phyloP scores from a whole-genome alignment of 2,329 filamentous ascomycete genomes.

The Aspergillus thermomutatus region DNA sequence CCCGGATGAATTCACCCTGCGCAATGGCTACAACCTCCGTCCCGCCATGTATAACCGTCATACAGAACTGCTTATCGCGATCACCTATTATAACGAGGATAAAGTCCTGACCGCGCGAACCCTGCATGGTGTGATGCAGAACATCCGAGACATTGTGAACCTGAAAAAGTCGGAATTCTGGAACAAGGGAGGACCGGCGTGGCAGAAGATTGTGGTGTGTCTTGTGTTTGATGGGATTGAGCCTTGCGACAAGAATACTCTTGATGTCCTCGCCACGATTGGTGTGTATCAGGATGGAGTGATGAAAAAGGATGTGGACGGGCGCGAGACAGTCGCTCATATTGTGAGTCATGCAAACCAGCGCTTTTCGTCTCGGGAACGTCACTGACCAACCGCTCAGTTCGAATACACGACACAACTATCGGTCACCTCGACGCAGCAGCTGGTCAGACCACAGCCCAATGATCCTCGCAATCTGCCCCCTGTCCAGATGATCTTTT shows the following conservation, averaged over 20 bases:
- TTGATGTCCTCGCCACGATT: slow-evolving; percentile 89
- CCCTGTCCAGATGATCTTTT: slow-evolving; percentile 99
- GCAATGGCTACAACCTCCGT: slow-evolving; percentile 97
- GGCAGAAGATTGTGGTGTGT: slow-evolving; percentile 99
- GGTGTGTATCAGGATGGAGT: slow-evolving; percentile 98
- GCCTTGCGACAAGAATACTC: slow-evolving; percentile 90
- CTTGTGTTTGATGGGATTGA: slow-evolving; percentile 98
- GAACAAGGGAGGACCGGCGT: slow-evolving; percentile 97
- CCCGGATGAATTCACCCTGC: slow-evolving; percentile 95
- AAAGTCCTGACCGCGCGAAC: slow-evolving; percentile 89
- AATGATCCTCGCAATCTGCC: slow-evolving; percentile 81
- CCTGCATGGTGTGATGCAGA: slow-evolving; percentile 96
- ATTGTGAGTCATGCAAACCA: slow-evolving; percentile 51
- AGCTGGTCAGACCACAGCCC: slow-evolving; percentile 88
- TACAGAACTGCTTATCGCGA: slow-evolving; percentile 92
- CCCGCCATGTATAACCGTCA: slow-evolving; percentile 98
- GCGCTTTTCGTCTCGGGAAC: not conserved
- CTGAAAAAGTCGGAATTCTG: slow-evolving; percentile 99
- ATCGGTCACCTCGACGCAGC: slow-evolving; percentile 94
- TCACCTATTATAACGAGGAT: slow-evolving; percentile 99
- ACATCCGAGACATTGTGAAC: slow-evolving; percentile 97
- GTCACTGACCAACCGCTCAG: slow-evolving; percentile 27
- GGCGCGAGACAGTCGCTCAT: slow-evolving; percentile 92
- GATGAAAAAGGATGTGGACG: slow-evolving; percentile 97
- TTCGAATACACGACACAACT: slow-evolving; percentile 99